These are phyloP conservation scores for Articulospora tetracladia DNA, from an alignment of 495 filamentous ascomycete species.

Conservation along the genomic window DNA sequence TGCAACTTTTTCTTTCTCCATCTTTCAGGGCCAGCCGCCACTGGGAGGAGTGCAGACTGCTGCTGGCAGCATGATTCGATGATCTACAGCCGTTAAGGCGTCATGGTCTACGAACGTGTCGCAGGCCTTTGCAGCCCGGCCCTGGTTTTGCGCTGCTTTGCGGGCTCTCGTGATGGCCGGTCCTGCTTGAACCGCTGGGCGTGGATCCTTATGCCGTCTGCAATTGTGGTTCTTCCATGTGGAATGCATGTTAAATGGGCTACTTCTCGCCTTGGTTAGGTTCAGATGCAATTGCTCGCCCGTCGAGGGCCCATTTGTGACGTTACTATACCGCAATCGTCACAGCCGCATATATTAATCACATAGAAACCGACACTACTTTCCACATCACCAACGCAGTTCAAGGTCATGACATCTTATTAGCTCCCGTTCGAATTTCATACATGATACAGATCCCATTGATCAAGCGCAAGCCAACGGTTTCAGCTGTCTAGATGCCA, in stretches of 20 bases:
- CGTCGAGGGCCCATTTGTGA: too few relatives aligned
- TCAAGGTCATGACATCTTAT: slow-evolving; percentile 21
- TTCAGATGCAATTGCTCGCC: too few relatives aligned
- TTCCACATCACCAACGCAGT: not conserved
- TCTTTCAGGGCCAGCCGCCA: slow-evolving; percentile 8
- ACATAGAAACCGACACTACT: not conserved
- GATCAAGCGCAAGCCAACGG: slow-evolving; percentile 11
- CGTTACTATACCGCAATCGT: too few relatives aligned
- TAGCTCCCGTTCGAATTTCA: slow-evolving; percentile 18
- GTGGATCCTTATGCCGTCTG: not conserved
- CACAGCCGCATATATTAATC: too few relatives aligned
- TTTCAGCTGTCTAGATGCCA: slow-evolving; percentile 9
- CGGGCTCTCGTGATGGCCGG: not conserved
- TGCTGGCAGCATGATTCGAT: slow-evolving; percentile 11
- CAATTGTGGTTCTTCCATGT: not conserved
- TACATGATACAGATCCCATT: slow-evolving; percentile 26
- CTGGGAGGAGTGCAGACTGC: not conserved
- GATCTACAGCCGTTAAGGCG: slow-evolving; percentile 11
- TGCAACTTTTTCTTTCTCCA: slow-evolving; percentile 10
- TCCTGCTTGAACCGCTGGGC: not conserved
- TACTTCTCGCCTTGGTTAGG: not conserved
- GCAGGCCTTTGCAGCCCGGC: not conserved
- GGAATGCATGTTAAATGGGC: too few relatives aligned
- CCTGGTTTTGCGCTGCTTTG: not conserved
- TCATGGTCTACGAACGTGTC: slow-evolving; percentile 3